Conservation (phyloP, 768 basidiomycete genomes). For the Amanita rubescens region DNA sequence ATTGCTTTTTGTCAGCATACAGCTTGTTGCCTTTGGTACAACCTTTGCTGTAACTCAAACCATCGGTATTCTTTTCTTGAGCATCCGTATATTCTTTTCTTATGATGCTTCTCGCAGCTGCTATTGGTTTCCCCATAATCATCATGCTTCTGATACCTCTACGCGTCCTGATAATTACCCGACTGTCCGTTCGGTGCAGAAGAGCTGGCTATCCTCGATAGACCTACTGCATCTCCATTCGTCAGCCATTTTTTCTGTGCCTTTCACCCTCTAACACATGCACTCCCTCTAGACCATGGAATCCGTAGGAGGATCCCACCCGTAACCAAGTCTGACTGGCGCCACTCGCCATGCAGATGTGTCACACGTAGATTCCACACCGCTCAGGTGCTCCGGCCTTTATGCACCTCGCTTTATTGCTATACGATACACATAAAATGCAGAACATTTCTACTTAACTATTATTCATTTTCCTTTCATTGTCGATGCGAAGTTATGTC, state of each 20-base stretch:
- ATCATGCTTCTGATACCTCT: conserved; percentile 80
- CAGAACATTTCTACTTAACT: no score
- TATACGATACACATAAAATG: no score
- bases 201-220: conserved; percentile 82
- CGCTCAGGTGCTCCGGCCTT: no score
- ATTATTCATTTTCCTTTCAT: no score
- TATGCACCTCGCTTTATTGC: no score
- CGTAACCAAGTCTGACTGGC: not conserved
- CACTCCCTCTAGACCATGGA: conserved; percentile 16
- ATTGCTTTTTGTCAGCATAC: conserved; percentile 61
- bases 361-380: not conserved
- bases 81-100: not conserved
- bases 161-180: conserved; percentile 63
- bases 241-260: conserved; percentile 37
- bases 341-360: no score
- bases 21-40: conserved; percentile 78
- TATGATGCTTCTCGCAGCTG: conserved; percentile 39
- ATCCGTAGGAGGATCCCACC: conserved; percentile 18
- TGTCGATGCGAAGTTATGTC: no score
- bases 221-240: conserved; percentile 82
- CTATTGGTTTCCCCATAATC: conserved; percentile 87
- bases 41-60: conserved; percentile 92
- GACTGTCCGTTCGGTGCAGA: conserved; percentile 66
- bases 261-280: not conserved
- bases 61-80: conserved; percentile 43